Evolutionary conservation across 139 green algal species (phyloP).

Genomic region (Zygnema cylindricum): DNA sequence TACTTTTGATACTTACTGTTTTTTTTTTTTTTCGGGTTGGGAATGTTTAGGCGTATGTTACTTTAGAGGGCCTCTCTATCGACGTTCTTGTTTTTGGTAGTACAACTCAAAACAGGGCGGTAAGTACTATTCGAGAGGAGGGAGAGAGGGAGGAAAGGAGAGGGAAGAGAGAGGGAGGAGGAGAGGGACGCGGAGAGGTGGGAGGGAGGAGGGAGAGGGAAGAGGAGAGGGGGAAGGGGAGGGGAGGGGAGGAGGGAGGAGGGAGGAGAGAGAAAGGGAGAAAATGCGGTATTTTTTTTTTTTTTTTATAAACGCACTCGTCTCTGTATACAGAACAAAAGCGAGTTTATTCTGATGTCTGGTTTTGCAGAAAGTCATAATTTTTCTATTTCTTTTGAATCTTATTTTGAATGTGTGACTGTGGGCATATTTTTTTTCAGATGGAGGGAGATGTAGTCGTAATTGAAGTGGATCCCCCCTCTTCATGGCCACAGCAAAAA

Average conservation of each 20-base stretch:
- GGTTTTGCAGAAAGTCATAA: not conserved
- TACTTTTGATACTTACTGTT: too few species aligned
- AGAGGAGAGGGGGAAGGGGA: too few species aligned
- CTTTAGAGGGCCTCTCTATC: constrained; percentile 32
- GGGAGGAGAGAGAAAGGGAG: not conserved
- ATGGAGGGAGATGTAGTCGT: constrained; percentile 89
- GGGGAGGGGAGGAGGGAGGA: too few species aligned
- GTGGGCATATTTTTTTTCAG: constrained; percentile 55
- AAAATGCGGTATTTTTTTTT: not conserved
- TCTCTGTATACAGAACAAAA: constrained; percentile 11
- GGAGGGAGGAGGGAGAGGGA: too few species aligned
- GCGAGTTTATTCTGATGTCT: too few species aligned
- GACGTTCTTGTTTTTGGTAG: constrained; percentile 51
- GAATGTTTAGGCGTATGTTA: constrained; percentile 48
- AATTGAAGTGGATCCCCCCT: constrained; percentile 69
- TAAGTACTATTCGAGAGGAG: too few species aligned
- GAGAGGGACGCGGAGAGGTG: too few species aligned
- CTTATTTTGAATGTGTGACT: not conserved
- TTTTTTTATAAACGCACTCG: constrained; percentile 8
- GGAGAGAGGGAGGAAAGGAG: too few species aligned
- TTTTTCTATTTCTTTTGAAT: constrained; percentile 20
- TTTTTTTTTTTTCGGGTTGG: not conserved
- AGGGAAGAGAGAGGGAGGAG: too few species aligned
- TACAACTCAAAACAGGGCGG: constrained; percentile 28
- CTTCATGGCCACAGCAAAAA: constrained; percentile 61